These are phyloP conservation scores for Ulvella scutata DNA, from an alignment of 139 green algal genomes.

Conservation along the genomic window DNA sequence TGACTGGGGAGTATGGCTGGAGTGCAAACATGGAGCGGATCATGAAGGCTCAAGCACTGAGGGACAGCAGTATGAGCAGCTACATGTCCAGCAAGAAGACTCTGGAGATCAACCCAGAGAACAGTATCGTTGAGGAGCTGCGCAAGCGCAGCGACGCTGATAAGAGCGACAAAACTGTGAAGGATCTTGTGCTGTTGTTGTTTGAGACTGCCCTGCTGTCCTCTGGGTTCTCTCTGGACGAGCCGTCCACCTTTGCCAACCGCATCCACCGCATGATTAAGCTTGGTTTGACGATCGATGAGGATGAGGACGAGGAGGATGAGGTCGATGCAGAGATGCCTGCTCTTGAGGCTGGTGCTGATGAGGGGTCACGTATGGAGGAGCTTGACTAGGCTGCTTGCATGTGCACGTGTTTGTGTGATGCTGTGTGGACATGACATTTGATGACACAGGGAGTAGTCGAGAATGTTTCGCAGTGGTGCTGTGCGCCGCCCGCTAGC, in stretches of 20 bases:
- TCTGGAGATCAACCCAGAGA: conserved; percentile 97
- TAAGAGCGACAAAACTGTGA: conserved; percentile 98
- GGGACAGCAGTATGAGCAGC: conserved; percentile 84
- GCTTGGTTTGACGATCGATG: conserved; percentile 94
- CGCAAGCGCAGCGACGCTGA: conserved; percentile 75
- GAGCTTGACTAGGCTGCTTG: conserved; percentile 62
- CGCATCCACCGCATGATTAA: conserved; percentile 99
- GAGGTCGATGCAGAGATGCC: conserved; percentile 69
- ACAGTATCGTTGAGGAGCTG: conserved; percentile 92
- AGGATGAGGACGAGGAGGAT: conserved; percentile 53
- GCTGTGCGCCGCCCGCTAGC: too few species aligned
- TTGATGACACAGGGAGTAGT: too few species aligned
- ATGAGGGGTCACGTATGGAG: conserved; percentile 95
- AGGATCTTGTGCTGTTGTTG: conserved; percentile 96
- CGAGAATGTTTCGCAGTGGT: too few species aligned
- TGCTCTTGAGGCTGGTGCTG: conserved; percentile 76
- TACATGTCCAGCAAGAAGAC: conserved; percentile 99
- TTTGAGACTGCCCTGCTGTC: conserved; percentile 96
- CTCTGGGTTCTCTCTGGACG: conserved; percentile 92
- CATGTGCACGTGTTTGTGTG: not conserved
- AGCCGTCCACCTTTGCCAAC: conserved; percentile 90
- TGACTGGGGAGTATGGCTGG: conserved; percentile 99
- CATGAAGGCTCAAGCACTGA: conserved; percentile 98
- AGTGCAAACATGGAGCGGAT: conserved; percentile 99
- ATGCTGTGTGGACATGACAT: conserved; percentile 4